Evolutionary conservation across 768 basidiomycete species (phyloP), one percentile per base, ranked within the genome.

Genomic region (Boletus pseudopeckii): DNA sequence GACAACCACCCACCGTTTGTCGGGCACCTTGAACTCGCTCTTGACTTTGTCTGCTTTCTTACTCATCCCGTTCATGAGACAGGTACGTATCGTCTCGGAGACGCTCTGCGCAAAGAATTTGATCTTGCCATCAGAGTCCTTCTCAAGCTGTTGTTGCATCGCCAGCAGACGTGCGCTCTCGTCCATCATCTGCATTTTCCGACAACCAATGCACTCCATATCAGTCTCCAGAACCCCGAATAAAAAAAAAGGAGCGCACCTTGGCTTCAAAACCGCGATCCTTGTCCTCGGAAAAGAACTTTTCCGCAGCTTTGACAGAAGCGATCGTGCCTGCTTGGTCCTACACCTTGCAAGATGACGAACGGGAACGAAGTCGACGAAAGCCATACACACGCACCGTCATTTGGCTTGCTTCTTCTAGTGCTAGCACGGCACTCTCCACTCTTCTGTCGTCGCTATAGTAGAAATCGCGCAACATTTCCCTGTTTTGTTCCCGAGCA

Each of bases 401-500:
- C 70, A 87, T 84, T 20, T 72, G 72, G 3, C 78, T 75, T 7
- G 92, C 88, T 69, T 98, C 97, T 41, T 91, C 90, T 20, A 99
- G 72, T 36, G 83, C 88, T 4, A 98, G 73, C n/a, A 88, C 80
- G 0, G 94, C 97, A 70, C 88, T 96, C 67, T 98, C 97, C 14
- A 92, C 87, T 43, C 95, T 80, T 50, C 97, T 78, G 71, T 98
- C 97, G 63, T 99, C 97, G 34, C 96, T 96, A 65, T 96, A 99
- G 70, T 94, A 98, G 72, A 95, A 98, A 67, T 99, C 94, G 15
- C 93, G 79, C 7, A 98, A 74, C 83, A 98, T 88, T 58, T 92
- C 91, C 47, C 89, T 77, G 66, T 96, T 90, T 63, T 92, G 92
- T 67, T 94, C 90, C 37, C 89, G 75, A 1, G 91, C 92, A 66